phyloP scores from a whole-genome alignment of 2,329 filamentous ascomycete species.

The Parasarocladium wereldwijsianum region DNA sequence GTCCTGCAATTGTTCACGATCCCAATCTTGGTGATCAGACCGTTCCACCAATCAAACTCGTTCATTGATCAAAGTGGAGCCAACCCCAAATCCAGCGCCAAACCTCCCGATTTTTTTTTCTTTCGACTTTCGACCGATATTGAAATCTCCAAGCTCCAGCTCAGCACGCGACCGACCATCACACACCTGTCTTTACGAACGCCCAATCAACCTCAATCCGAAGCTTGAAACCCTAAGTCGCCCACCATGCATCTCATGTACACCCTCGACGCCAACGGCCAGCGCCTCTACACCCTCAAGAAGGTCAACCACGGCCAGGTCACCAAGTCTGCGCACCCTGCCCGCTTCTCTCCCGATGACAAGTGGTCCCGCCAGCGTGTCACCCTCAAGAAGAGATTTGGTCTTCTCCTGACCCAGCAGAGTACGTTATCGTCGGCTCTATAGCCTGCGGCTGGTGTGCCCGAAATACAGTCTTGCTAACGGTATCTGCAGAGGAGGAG shows the following conservation, averaged over 20 bases:
- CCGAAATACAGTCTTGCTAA: slow-evolving; percentile 1
- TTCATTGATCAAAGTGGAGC: slow-evolving; percentile 4
- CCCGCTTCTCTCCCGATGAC: slow-evolving; percentile 94
- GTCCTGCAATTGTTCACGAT: too few relatives aligned
- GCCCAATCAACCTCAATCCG: background rate
- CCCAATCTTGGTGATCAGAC: too few relatives aligned
- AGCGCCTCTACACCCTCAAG: slow-evolving; percentile 89
- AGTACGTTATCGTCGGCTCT: slow-evolving; percentile 23
- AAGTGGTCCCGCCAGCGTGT: slow-evolving; percentile 96
- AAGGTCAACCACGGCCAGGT: slow-evolving; percentile 74
- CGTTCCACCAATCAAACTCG: too few relatives aligned
- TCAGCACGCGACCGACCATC: too few relatives aligned
- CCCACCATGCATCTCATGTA: slow-evolving; percentile 55
- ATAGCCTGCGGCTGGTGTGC: background rate
- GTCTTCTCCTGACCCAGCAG: slow-evolving; percentile 71
- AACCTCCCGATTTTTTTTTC: slow-evolving; percentile 4
- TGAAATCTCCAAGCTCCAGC: too few relatives aligned
- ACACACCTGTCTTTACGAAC: slow-evolving; percentile 1
- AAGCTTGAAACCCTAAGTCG: slow-evolving; percentile 1
- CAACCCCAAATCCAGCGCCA: background rate
- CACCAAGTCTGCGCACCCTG: slow-evolving; percentile 91
- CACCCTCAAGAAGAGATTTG: slow-evolving; percentile 86
- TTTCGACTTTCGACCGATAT: too few relatives aligned
- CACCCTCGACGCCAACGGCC: slow-evolving; percentile 68
- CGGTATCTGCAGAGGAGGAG: slow-evolving; percentile 10